These are phyloP conservation scores for Trematosphaeria pertusa DNA, from an alignment of 2,329 filamentous ascomycete genomes.

Conservation along the genomic window DNA sequence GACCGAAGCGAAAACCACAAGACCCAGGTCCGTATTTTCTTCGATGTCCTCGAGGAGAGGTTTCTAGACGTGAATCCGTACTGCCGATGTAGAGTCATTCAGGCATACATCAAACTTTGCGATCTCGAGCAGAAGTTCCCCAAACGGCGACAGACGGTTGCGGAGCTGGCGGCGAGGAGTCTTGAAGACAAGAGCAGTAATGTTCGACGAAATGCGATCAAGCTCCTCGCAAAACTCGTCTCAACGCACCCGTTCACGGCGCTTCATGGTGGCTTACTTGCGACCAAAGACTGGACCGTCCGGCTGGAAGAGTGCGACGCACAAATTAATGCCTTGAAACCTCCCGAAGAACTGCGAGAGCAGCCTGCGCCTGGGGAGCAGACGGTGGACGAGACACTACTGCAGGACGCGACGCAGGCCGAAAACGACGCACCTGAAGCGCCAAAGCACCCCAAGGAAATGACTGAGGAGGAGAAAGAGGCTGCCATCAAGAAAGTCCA, in stretches of 20 bases:
- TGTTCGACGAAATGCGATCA: conserved; percentile 93
- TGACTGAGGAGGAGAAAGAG: conserved; percentile 81
- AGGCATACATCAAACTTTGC: conserved; percentile 90
- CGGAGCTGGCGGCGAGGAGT: conserved; percentile 86
- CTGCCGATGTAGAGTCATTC: conserved; percentile 87
- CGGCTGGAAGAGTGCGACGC: conserved; percentile 82
- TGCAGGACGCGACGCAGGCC: conserved; percentile 88
- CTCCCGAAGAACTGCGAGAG: conserved; percentile 77
- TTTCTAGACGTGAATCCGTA: conserved; percentile 98
- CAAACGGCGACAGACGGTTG: conserved; percentile 85
- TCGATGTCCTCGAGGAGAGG: conserved; percentile 93
- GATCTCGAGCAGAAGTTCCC: conserved; percentile 91
- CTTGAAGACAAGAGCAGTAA: conserved; percentile 98
- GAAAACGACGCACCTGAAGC: conserved; percentile 53
- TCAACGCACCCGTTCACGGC: conserved; percentile 84
- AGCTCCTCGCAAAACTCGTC: conserved; percentile 84
- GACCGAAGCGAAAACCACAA: conserved; percentile 93
- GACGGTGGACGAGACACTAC: conserved; percentile 76
- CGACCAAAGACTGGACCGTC: conserved; percentile 82
- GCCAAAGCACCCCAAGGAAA: conserved; percentile 64
- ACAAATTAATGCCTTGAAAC: conserved; percentile 81
- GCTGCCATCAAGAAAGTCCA: conserved; percentile 79
- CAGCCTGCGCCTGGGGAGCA: conserved; percentile 66
- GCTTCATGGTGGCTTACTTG: conserved; percentile 75
- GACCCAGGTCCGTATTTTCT: conserved; percentile 94